Base-by-base conservation (phyloP, 345 rosid genomes). In the Litchi chinensis region DNA sequence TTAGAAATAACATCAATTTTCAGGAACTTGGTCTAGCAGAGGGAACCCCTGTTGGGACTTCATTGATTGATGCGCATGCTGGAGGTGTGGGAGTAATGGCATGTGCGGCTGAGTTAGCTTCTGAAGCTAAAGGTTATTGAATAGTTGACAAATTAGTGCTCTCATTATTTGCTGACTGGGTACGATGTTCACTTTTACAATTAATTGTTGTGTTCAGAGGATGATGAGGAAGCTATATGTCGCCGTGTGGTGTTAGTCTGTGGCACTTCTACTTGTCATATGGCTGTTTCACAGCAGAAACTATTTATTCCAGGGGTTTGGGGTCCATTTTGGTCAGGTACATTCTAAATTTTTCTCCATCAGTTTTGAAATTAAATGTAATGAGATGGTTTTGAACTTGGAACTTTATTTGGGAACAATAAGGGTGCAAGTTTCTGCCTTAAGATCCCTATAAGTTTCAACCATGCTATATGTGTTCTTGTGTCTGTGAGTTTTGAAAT, bases 251-350 rank as follows among this genome's bases (percentile, higher is more conserved):
- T 91, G 72, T 87, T 95, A 79, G 96, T 92, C 41, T 95, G 99
- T 73, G 98, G 99, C 46, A 95, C 99, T 80, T 95, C 99, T 73
- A 95, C 97, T 57, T 95, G 97, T 82, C 98, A 95, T 83, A 95
- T 95, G 99, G 98, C 94, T 82, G 90, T 95, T 48, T 89, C 98
- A 70, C 83, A 79, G 75, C 89, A 86, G 85, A 95, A 92, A 87
- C 87, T 95, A 75, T 92, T 95, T 74, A 92, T 95, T 78, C 99
- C 97, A 73, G 98, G 99, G 19, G 97, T 95, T 15, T 95, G 99
- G 99, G 99, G 99, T 22, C 99, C 98, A 69, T 95, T 80, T 84
- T 95, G 99, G 99, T 95, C 98, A 91, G 99, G 99, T 95, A 89
- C 68, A 60, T 19, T 44, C 9, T 32, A 6, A 50, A 60, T 43